Conservation (phyloP, 768 basidiomycete genomes). For the Boletus rufocinnamomeus region DNA sequence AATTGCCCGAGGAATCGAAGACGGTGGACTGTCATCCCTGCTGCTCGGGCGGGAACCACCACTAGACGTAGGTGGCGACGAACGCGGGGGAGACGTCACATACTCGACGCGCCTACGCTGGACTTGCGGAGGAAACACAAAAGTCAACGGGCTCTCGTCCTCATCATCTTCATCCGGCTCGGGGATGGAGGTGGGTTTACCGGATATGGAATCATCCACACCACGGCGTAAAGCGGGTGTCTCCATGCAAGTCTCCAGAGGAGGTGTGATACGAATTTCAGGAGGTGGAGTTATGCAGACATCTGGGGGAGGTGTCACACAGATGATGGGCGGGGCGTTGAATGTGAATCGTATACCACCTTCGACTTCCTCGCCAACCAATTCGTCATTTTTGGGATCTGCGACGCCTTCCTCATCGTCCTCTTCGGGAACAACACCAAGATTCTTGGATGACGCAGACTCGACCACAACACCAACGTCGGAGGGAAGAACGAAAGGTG, state of each 20-base stretch:
- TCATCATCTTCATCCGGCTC: constrained; percentile 25
- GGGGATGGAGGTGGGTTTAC: constrained; percentile 7
- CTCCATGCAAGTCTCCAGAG: constrained; percentile 14
- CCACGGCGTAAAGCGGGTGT: constrained; percentile 23
- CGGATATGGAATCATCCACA: neutral
- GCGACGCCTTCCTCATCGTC: constrained; percentile 30
- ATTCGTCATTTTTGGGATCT: constrained; percentile 46
- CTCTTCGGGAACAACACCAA: constrained; percentile 48
- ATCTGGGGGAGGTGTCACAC: constrained; percentile 30
- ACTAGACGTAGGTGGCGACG: constrained; percentile 10
- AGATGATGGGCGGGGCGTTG: constrained; percentile 50
- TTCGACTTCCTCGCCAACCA: constrained; percentile 58
- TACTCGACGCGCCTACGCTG: constrained; percentile 8
- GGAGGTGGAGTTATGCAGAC: constrained; percentile 32
- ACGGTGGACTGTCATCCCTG: constrained; percentile 39
- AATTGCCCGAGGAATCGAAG: constrained; percentile 52
- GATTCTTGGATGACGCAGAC: constrained; percentile 25
- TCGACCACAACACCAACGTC: constrained; percentile 47
- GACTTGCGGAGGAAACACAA: constrained; percentile 26
- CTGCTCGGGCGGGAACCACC: constrained; percentile 13
- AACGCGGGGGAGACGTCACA: constrained; percentile 11
- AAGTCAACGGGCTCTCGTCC: constrained; percentile 25
- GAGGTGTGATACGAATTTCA: constrained; percentile 26
- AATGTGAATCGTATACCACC: constrained; percentile 77
- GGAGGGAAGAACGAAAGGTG: constrained; percentile 51